These are phyloP conservation scores for Aspergillus nomiae DNA, from an alignment of 2,329 filamentous ascomycete species.

Conservation along the genomic window DNA sequence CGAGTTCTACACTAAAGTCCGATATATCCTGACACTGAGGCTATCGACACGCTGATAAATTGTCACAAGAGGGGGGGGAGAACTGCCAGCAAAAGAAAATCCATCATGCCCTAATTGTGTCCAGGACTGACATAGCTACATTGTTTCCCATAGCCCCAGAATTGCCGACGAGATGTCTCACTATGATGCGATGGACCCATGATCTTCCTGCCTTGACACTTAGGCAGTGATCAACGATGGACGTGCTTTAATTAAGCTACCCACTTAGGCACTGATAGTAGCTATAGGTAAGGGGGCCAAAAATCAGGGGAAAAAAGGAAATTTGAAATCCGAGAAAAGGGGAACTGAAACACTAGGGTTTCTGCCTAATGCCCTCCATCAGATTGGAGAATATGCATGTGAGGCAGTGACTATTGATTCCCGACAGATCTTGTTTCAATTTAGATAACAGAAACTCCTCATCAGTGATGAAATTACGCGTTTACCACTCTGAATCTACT, in stretches of 20 bases:
- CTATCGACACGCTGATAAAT: too few relatives aligned
- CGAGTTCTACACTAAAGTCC: too few relatives aligned
- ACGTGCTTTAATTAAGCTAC: slow-evolving; percentile 1
- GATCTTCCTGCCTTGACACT: not conserved
- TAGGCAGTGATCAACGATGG: not conserved
- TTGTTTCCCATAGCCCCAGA: too few relatives aligned
- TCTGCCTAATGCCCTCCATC: not conserved
- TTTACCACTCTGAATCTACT: not conserved
- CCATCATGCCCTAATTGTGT: too few relatives aligned
- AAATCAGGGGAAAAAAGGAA: not conserved
- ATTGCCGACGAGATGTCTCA: not conserved
- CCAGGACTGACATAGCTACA: too few relatives aligned
- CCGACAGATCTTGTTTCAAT: not conserved
- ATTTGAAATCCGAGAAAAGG: not conserved
- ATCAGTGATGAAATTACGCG: not conserved
- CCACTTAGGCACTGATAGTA: not conserved
- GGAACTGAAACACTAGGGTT: not conserved
- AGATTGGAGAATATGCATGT: not conserved
- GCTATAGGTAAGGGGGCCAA: not conserved
- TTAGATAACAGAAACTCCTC: not conserved
- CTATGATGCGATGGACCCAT: not conserved
- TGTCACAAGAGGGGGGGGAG: too few relatives aligned
- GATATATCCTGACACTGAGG: too few relatives aligned
- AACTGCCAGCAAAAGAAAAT: too few relatives aligned
- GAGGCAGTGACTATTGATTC: not conserved